Base-by-base conservation (phyloP, 306 rosid genomes). In the Prunus mume region DNA sequence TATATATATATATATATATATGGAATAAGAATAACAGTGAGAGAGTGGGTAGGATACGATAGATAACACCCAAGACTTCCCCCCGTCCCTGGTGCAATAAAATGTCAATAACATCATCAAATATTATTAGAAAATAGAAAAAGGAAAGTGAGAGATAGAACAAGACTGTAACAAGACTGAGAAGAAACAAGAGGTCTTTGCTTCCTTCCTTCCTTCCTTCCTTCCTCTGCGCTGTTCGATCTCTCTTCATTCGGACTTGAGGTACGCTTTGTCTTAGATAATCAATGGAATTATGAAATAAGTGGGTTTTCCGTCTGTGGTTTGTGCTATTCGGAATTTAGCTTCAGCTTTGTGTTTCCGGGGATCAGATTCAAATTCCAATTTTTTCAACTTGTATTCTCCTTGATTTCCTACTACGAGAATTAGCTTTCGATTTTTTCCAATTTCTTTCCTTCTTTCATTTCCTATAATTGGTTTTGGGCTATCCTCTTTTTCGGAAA, bases 161-260 rank as follows among this genome's bases (percentile, higher is more conserved):
- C 25, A 70, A 14, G 41, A 18, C 20, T 24, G 38, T 22, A 32
- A 38, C 64, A 51, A 13, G 63, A 71, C 75, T 12, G 64, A 12
- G 64, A 63, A 6, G 74, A 69, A 54, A 7, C 65, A 71, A 34
- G 65, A 20, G 75, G 75, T 71, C 65, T n/a, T 71, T 51, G 73
- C 22, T 20, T 66, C 14, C 38, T 19, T 71, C 2, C 50, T n/a
- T n/a, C n/a, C n/a, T 19, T 71, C 4, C 49, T 32, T 49, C 51
- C 55, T 55, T 71, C 34, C 65, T 38, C 9, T 38, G 43, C 43
- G 9, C 43, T 38, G 13, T 54, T 55, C 51, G 75, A 55, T 71
- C 75, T 71, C 57, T 56, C 65, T 14, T 56, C 34, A 55, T 12
- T 69, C 73, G 25, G 54, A 25, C 38, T 47, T 55, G 12, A 71